These are phyloP conservation scores for Xerocomus nothofagi DNA, from an alignment of 1,284 basidiomycete species.

Conservation along the genomic window DNA sequence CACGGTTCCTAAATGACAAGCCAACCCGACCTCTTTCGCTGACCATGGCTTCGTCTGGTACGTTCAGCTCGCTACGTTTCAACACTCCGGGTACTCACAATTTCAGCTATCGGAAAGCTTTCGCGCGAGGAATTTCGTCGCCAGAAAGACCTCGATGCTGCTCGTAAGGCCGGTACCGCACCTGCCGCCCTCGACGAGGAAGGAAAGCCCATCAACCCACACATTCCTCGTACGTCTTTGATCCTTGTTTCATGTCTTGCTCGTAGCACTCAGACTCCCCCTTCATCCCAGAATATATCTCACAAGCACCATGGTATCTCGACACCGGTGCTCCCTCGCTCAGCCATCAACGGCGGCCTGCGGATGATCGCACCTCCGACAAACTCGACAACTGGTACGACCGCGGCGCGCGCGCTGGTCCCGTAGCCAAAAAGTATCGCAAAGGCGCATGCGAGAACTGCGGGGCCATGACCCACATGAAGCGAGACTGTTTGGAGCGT, in stretches of 20 bases:
- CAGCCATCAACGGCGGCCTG: conserved; percentile 87
- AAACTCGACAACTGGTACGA: conserved; percentile 93
- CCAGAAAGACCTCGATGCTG: conserved; percentile 94
- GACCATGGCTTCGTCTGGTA: conserved; percentile 50
- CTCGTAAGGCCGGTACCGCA: conserved; percentile 95
- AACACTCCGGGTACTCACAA: neutral
- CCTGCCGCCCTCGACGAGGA: conserved; percentile 94
- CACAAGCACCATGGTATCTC: conserved; percentile 98
- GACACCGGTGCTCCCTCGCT: conserved; percentile 90
- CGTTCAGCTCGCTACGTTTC: conserved; percentile 10
- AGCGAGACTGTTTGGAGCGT: conserved; percentile 91
- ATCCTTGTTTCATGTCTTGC: neutral
- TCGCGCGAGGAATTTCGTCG: conserved; percentile 92
- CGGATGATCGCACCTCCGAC: conserved; percentile 61
- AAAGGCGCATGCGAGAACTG: conserved; percentile 99
- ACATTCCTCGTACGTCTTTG: conserved; percentile 82
- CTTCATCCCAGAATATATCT: conserved; percentile 72
- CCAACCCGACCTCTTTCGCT: neutral
- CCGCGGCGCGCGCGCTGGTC: conserved; percentile 82
- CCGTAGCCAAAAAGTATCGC: conserved; percentile 93
- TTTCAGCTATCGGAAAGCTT: conserved; percentile 70
- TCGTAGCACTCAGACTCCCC: conserved; percentile 1
- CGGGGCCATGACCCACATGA: conserved; percentile 93
- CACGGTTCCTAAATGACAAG: neutral
- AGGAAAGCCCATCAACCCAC: conserved; percentile 95